Evolutionary conservation across 495 filamentous ascomycete species (phyloP), one percentile per base, ranked within the genome.

Genomic region (Echria macrotheca): DNA sequence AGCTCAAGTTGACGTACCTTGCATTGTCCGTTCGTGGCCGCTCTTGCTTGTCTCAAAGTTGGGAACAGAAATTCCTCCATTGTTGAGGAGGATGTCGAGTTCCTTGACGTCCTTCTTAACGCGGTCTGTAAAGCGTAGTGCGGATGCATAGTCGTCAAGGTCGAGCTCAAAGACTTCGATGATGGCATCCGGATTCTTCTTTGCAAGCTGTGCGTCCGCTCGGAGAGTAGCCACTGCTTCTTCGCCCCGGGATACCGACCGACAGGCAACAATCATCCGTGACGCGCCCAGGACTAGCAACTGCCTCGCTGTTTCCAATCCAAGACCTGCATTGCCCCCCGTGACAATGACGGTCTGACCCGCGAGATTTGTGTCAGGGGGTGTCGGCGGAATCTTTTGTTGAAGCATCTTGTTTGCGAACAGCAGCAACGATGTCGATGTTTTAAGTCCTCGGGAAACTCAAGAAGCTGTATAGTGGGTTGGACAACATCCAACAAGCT

Each of bases 11-110:
- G 21, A 31, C 41, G 21, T 18, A 46, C 43, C 44, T 36, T 47
- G 44, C 44, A 47, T 47, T 9, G 15, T 21, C 29, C 29, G 28
- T 14, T 47, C 44, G 21, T 47, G 44, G 2, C 44, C 44, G 31
- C 28, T 47, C 2, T 19, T 19, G 17, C 44, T 36, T 19, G 6
- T 35, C 17, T 36, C 26, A 12, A n/a, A 47, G 2, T 11, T 10
- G 11, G 36, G 4, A 7, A 18, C n/a, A 15, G 28, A 10, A 11
- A 47, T 47, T 1, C 44, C 44, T 4, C 28, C 44, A 19, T 47
- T 47, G 44, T 47, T 47, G 15, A 47, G 17, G 6, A 47, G 29
- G 2, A 47, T 47, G 29, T 47, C 44, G 2, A 47, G 29, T 23
- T 47, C 44, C 5, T 19, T 10, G 8, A 47, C 44, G n/a, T 47